phyloP scores from a whole-genome alignment of 2,329 filamentous ascomycete species.

The Diaporthe sp. region DNA sequence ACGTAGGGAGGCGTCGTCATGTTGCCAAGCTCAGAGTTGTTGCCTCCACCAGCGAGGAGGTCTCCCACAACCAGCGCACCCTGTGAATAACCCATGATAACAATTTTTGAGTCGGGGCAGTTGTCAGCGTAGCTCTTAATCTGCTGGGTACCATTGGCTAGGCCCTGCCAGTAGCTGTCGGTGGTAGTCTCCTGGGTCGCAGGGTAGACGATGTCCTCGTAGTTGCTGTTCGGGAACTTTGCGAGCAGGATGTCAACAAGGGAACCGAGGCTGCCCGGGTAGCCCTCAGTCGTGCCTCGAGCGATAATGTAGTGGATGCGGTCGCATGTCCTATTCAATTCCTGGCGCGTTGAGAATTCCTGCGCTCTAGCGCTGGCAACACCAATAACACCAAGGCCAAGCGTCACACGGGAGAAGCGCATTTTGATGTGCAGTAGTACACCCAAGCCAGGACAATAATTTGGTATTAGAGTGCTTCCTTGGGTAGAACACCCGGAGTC shows the following conservation, averaged over 20 bases:
- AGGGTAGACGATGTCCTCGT: conserved; percentile 35
- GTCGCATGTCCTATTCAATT: not conserved
- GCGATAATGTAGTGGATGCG: conserved; percentile 21
- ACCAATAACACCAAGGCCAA: not conserved
- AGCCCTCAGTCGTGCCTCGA: conserved; percentile 9
- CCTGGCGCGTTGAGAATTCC: not conserved
- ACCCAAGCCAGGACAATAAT: not conserved
- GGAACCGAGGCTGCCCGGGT: conserved; percentile 6
- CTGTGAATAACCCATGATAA: conserved; percentile 13
- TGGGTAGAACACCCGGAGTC: no score
- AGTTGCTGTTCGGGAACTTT: conserved; percentile 22
- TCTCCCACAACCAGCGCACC: conserved; percentile 23
- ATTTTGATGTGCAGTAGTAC: not conserved
- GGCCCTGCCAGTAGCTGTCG: conserved; percentile 26
- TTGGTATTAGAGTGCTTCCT: not conserved
- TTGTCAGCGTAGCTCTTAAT: conserved; percentile 24
- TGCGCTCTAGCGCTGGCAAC: not conserved
- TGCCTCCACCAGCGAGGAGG: conserved; percentile 19
- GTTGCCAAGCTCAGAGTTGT: conserved; percentile 25
- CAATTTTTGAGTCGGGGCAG: conserved; percentile 28
- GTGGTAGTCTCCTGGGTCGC: conserved; percentile 29
- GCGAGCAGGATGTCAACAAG: conserved; percentile 10
- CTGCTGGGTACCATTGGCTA: not conserved
- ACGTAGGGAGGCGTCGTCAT: not conserved
- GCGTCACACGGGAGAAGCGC: not conserved